These are phyloP conservation scores for Arxiozyma bovina DNA, from an alignment of 1,139 yeast species.

Conservation along the genomic window DNA sequence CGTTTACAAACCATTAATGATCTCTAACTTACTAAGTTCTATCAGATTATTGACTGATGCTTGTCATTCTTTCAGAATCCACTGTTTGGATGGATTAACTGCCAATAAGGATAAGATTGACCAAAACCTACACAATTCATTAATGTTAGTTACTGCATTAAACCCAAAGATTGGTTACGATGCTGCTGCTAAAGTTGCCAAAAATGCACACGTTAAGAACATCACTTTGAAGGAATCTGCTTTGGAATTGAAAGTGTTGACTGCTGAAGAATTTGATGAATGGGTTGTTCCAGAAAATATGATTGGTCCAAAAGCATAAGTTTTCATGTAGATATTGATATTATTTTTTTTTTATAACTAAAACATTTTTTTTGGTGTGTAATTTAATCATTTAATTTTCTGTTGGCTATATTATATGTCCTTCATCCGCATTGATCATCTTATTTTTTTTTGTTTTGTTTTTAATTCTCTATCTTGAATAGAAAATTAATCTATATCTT, in stretches of 20 bases:
- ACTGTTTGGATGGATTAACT: slow-evolving; percentile 89
- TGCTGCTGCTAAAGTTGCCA: slow-evolving; percentile 93
- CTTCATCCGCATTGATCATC: too few relatives aligned
- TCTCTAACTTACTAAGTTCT: slow-evolving; percentile 79
- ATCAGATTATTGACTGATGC: slow-evolving; percentile 87
- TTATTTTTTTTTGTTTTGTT: too few relatives aligned
- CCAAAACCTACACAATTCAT: slow-evolving; percentile 82
- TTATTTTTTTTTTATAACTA: too few relatives aligned
- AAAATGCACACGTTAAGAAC: slow-evolving; percentile 97
- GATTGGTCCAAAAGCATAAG: slow-evolving; percentile 71
- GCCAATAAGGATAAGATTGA: slow-evolving; percentile 85
- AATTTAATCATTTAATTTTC: too few relatives aligned
- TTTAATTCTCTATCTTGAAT: too few relatives aligned
- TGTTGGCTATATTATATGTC: too few relatives aligned
- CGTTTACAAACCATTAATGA: slow-evolving; percentile 95
- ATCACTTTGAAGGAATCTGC: slow-evolving; percentile 91
- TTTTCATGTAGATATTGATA: not conserved
- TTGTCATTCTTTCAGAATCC: slow-evolving; percentile 73
- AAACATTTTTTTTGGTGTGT: not conserved
- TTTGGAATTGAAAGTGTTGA: slow-evolving; percentile 76
- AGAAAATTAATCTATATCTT: too few relatives aligned
- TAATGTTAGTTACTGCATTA: slow-evolving; percentile 96
- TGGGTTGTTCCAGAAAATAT: slow-evolving; percentile 98
- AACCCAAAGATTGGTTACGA: slow-evolving; percentile 99
- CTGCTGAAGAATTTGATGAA: slow-evolving; percentile 78